Conservation (phyloP, 2,329 filamentous ascomycete species). For the Cladosporium sphaerospermum region DNA sequence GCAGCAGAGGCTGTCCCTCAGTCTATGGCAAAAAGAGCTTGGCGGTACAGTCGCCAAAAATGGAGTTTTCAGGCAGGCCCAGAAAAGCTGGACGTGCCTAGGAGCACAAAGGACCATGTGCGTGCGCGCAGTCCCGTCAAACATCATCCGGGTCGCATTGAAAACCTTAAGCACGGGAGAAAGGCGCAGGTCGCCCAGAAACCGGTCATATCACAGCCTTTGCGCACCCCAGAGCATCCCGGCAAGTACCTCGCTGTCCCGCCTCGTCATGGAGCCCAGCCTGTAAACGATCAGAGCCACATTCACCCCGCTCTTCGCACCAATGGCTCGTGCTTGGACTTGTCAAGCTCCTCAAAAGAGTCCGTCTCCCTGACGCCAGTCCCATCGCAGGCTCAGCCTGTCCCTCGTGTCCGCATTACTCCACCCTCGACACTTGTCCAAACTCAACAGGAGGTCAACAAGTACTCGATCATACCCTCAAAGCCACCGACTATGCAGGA, state of each 20-base stretch:
- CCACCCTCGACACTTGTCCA: background rate
- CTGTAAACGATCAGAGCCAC: background rate
- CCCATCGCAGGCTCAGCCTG: background rate
- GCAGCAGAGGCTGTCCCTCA: background rate
- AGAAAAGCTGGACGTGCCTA: background rate
- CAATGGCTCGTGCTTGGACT: no score
- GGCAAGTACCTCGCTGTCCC: background rate
- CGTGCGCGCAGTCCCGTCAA: background rate
- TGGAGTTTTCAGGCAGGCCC: background rate
- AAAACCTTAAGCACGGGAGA: no score
- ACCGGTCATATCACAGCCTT: background rate
- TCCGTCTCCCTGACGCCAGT: no score
- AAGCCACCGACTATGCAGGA: background rate
- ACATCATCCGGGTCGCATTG: no score
- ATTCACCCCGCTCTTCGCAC: background rate
- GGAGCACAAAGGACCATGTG: background rate
- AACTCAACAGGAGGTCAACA: background rate
- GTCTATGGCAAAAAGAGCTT: background rate
- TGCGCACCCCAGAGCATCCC: background rate
- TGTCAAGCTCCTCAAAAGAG: no score
- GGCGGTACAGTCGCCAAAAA: background rate
- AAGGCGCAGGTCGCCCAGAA: no score
- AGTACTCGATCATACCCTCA: background rate
- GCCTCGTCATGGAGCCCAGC: background rate
- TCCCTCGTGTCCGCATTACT: background rate